phyloP scores from a whole-genome alignment of 1,139 yeast genomes.

The Groenewaldozyma auringiensis region DNA sequence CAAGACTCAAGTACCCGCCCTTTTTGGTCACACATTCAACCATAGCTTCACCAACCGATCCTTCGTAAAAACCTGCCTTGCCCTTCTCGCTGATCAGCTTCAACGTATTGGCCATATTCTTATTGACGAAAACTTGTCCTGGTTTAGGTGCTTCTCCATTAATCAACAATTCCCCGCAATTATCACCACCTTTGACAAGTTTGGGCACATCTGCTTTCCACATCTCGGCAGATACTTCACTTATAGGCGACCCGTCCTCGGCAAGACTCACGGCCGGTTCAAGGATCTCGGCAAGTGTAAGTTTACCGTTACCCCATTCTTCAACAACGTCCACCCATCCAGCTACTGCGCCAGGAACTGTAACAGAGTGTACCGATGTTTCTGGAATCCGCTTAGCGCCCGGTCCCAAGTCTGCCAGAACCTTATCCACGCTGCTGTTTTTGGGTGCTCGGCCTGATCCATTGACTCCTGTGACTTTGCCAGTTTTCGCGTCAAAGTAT shows the following conservation, averaged over 20 bases:
- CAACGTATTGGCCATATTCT: constrained; percentile 47
- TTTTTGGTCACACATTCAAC: constrained; percentile 44
- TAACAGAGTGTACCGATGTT: constrained; percentile 51
- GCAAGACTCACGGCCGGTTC: constrained; percentile 69
- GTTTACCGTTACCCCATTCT: constrained; percentile 67
- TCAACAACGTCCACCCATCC: constrained; percentile 68
- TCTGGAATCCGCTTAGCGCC: constrained; percentile 37
- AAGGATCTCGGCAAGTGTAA: constrained; percentile 50
- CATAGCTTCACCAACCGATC: constrained; percentile 59
- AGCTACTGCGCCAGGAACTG: constrained; percentile 73
- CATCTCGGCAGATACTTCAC: constrained; percentile 48
- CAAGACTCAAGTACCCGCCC: constrained; percentile 49
- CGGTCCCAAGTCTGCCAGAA: constrained; percentile 36
- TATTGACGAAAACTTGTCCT: constrained; percentile 55
- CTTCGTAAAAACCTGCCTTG: constrained; percentile 59
- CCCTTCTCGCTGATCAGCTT: constrained; percentile 49
- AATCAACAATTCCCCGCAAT: constrained; percentile 37
- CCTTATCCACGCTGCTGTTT: constrained; percentile 42
- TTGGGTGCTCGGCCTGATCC: constrained; percentile 71
- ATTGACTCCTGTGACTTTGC: constrained; percentile 57
- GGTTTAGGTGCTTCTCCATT: constrained; percentile 42
- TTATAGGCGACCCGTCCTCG: constrained; percentile 57
- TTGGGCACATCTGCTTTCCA: constrained; percentile 42
- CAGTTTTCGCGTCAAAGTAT: constrained; percentile 45
- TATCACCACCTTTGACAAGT: constrained; percentile 33